Base-by-base conservation (phyloP, 768 basidiomycete genomes). In the Mycena galericulata region DNA sequence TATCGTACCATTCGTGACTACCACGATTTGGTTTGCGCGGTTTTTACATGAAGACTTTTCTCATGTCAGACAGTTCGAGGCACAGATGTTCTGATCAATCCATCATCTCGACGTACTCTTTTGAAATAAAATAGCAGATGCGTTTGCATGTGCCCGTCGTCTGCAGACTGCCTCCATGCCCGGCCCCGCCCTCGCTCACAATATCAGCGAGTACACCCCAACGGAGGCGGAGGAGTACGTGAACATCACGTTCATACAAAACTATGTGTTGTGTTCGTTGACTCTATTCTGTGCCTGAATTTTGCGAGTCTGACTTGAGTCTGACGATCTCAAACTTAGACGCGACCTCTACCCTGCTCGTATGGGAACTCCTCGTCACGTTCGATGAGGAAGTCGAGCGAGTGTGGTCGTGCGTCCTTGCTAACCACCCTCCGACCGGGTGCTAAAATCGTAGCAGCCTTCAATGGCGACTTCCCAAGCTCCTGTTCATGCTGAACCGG, bases 321-420 rank as follows among this genome's bases (percentile, higher is more conserved):
- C 61, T 30, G 24, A 58, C 30, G n/a, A 51, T 27, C n/a, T 14
- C 17, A 18, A n/a, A n/a, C n/a, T 36, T 30, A 78, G 81, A 76
- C 29, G 75, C 79, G 1, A 73, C 75, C 3, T 49, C 76, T 41
- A 55, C 63, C 9, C 65, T 81, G 27, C 54, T 74, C 51, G 64
- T 77, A 10, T 79, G 75, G 64, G 80, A 81, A 30, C 58, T 71
- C 18, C 20, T 79, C 4, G 58, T 76, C 46, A 75, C 73, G 5
- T 68, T 75, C 27, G 70, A 64, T 27, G 72, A 65, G 17, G 80
- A 79, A 50, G 66, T 74, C 1, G 75, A 75, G 40, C 70, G 74
- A 26, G 50, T 80, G 24, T 81, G 80, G 79, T 70, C 68, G 80
- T 82, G 49, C 67, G 75, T 72, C 3, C 26, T 56, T 41, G n/a